Percentiles rank a stretch among this genome's conserved stretches.
phyloP scores from a whole-genome alignment of 352 stramenopile species.

The Globisporangium paddicum region DNA sequence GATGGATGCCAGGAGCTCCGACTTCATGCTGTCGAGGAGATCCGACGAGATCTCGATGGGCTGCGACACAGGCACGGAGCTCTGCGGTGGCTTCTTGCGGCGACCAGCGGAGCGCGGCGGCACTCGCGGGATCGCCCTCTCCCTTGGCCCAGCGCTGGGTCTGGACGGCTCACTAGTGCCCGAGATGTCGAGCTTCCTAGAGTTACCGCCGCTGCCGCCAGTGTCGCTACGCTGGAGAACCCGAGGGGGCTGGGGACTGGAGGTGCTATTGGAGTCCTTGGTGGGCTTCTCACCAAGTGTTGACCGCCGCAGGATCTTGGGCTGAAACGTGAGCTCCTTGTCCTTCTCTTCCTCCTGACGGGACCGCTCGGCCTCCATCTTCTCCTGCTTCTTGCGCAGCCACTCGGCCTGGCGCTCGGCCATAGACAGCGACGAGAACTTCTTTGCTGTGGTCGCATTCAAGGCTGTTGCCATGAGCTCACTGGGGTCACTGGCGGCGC shows the following conservation, averaged over 20 bases:
- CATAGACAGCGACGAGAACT: slow-evolving; percentile 65
- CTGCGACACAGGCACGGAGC: slow-evolving; percentile 35
- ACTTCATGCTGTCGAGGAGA: slow-evolving; percentile 65
- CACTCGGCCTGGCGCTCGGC: slow-evolving; percentile 78
- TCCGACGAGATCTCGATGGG: slow-evolving; percentile 56
- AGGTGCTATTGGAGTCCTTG: slow-evolving; percentile 9
- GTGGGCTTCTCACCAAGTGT: slow-evolving; percentile 50
- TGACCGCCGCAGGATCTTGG: slow-evolving; percentile 67
- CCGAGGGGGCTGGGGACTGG: background rate
- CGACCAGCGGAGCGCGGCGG: slow-evolving; percentile 15
- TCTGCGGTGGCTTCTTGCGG: slow-evolving; percentile 29
- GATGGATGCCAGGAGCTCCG: slow-evolving; percentile 56
- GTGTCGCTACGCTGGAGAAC: slow-evolving; percentile 16
- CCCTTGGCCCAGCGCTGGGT: slow-evolving; percentile 17
- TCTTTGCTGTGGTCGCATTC: slow-evolving; percentile 22
- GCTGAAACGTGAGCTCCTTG: slow-evolving; percentile 80
- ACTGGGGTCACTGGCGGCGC: background rate
- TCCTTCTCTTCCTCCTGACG: slow-evolving; percentile 67
- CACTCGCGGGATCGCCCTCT: slow-evolving; percentile 34
- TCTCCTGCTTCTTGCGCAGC: slow-evolving; percentile 75
- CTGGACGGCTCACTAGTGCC: slow-evolving; percentile 5
- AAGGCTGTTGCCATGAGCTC: background rate
- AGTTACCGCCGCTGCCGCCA: background rate
- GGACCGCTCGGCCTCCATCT: slow-evolving; percentile 55
- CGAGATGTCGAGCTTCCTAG: slow-evolving; percentile 14